Evolutionary conservation across 2,329 filamentous ascomycete genomes (phyloP), one percentile per base, ranked within the genome.

Genomic region (Cladosporium phlei): DNA sequence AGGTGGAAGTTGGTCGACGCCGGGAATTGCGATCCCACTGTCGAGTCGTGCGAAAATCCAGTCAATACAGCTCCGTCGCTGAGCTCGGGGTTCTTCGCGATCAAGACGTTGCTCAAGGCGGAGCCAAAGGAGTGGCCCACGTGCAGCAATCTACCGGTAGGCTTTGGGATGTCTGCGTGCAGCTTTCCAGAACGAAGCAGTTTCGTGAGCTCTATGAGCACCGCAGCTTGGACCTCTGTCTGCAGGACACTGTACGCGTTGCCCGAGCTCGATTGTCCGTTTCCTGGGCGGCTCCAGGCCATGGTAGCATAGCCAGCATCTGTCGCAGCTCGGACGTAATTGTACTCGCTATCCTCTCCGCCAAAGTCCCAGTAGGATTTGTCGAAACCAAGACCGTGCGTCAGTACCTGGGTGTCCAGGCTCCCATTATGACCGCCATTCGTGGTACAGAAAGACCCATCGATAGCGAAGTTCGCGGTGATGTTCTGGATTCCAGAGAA

Each of bases 341-440:
- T 52, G 48, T 55, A 53, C 28, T 52, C 16, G 38, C 52, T 53
- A 12, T 47, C 33, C 14, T 27, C 12, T 7, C 54, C 51, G 21
- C 50, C 47, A 27, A 52, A 52, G 21, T 42, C 35, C 52, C 51
- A 55, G 44, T 55, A 58, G 14, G 28, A 46, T 10, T 52, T 51
- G 27, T 56, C 55, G 28, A 53, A 55, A 12, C 54, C 55, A 24
- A 57, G 28, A 20, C 55, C 53, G 32, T 57, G 54, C 9, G 50
- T 48, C 29, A 57, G 25, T 28, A 57, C 27, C 30, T 56, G 55
- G 9, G 55, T 43, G 17, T 46, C 48, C 7, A 35, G 27, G 4
- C 10, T 24, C 4, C 16, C 33, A 19, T 19, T 14, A 5, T 4
- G n/a, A 3, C 8, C 11, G 7, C 16, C 33, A 11, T 17, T 9